Percentiles rank a stretch among this genome's conserved stretches.
phyloP scores from a whole-genome alignment of 2,329 filamentous ascomycete genomes.

The Drechslerella coelobrocha region DNA sequence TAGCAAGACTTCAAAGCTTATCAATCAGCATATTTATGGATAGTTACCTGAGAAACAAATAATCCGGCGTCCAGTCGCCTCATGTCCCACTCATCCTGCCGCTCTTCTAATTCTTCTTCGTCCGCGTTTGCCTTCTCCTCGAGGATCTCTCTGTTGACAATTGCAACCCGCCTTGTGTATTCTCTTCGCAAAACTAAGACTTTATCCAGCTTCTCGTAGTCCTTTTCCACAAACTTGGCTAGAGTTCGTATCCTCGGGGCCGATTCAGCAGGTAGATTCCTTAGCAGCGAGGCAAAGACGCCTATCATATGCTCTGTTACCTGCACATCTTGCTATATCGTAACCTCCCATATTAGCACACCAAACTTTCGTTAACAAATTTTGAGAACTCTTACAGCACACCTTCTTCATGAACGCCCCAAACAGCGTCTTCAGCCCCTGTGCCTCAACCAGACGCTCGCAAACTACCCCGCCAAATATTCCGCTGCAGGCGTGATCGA shows the following conservation, averaged over 20 bases:
- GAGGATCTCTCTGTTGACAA: slow-evolving; percentile 70
- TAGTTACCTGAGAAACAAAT: slow-evolving; percentile 72
- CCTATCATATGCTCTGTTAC: slow-evolving; percentile 80
- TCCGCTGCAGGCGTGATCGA: slow-evolving; percentile 80
- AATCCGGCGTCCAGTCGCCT: slow-evolving; percentile 81
- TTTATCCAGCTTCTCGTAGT: slow-evolving; percentile 82
- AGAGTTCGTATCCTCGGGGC: slow-evolving; percentile 79
- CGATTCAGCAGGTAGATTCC: slow-evolving; percentile 77
- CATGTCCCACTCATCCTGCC: slow-evolving; percentile 74
- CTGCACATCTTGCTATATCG: slow-evolving; percentile 66
- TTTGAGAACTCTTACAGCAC: slow-evolving; percentile 11
- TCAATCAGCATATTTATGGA: background rate
- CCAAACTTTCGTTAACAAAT: background rate
- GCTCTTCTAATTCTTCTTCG: slow-evolving; percentile 63
- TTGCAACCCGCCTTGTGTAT: slow-evolving; percentile 69
- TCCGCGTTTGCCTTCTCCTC: slow-evolving; percentile 65
- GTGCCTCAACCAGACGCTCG: slow-evolving; percentile 77
- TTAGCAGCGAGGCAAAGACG: slow-evolving; percentile 82
- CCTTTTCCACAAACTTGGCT: slow-evolving; percentile 94
- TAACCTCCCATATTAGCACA: slow-evolving; percentile 50
- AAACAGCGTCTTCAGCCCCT: slow-evolving; percentile 83
- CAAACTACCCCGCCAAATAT: slow-evolving; percentile 69
- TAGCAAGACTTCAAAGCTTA: background rate
- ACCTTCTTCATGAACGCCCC: slow-evolving; percentile 83
- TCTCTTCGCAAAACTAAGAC: slow-evolving; percentile 74